phyloP scores from a whole-genome alignment of 2,329 filamentous ascomycete genomes.

The Neopestalotiopsis sp. region DNA sequence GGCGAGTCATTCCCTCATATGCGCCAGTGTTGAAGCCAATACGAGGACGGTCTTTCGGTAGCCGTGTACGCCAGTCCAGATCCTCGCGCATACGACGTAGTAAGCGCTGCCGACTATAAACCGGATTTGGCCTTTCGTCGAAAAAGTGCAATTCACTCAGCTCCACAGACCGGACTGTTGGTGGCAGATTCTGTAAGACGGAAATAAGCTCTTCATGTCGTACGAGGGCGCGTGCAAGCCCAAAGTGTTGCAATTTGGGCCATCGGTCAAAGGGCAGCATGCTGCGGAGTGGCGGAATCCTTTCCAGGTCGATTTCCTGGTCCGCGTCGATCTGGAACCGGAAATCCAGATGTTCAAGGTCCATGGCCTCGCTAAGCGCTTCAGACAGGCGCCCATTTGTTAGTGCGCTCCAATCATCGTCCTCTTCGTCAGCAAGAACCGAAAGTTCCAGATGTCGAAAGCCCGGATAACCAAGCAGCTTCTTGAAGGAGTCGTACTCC shows the following conservation, averaged over 20 bases:
- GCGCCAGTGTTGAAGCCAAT: background rate
- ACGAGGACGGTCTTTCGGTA: background rate
- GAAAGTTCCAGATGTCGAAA: background rate
- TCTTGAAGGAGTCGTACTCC: background rate
- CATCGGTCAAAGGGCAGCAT: background rate
- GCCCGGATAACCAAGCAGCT: background rate
- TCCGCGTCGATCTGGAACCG: slow-evolving; percentile 1
- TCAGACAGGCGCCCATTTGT: background rate
- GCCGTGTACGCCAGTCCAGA: slow-evolving; percentile 1
- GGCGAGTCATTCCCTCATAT: background rate
- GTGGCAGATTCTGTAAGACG: background rate
- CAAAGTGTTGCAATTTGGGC: background rate
- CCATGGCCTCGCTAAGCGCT: background rate
- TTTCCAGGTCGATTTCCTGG: background rate
- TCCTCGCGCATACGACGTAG: background rate
- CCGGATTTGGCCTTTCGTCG: background rate
- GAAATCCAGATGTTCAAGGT: background rate
- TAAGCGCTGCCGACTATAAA: background rate
- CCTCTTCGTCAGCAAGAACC: background rate
- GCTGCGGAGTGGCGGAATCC: background rate
- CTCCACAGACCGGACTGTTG: background rate
- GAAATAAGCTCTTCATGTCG: background rate
- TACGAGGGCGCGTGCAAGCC: background rate
- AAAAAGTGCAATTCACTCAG: background rate
- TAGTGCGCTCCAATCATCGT: background rate